Conservation (phyloP, 495 filamentous ascomycete genomes). For the Niebla homalea region DNA sequence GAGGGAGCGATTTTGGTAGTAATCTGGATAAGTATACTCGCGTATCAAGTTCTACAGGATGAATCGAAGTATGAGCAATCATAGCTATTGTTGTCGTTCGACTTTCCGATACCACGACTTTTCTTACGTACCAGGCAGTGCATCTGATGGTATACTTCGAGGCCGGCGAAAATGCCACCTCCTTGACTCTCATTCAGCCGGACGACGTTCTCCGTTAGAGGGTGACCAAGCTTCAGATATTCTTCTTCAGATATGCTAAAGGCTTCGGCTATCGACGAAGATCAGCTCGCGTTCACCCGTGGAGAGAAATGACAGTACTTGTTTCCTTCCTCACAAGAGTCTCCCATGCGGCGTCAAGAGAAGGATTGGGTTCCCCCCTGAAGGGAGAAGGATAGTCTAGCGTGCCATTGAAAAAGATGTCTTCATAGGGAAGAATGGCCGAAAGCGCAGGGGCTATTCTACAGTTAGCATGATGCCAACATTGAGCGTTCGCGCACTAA, state of each 20-base stretch:
- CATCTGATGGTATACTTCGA: constrained; percentile 5
- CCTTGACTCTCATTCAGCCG: constrained; percentile 1
- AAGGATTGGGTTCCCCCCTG: too few relatives aligned
- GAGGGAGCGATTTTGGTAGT: neutral
- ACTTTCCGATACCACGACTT: neutral
- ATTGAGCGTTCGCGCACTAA: neutral
- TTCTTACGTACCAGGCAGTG: constrained; percentile 1
- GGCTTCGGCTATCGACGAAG: neutral
- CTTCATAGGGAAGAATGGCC: too few relatives aligned
- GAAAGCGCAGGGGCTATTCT: too few relatives aligned
- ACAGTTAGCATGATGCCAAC: too few relatives aligned
- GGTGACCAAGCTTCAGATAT: neutral
- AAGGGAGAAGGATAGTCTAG: too few relatives aligned
- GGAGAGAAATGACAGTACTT: neutral
- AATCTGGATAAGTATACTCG: neutral
- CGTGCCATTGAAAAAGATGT: too few relatives aligned
- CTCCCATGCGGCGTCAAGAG: neutral
- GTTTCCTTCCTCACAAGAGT: neutral
- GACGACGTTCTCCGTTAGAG: neutral
- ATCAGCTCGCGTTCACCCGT: neutral
- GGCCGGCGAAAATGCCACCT: neutral
- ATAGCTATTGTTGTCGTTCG: too few relatives aligned
- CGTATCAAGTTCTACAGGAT: too few relatives aligned
- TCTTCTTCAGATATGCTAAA: neutral
- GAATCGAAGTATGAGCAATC: too few relatives aligned